Base-by-base conservation (phyloP, 2,329 filamentous ascomycete genomes). In the Penicillium sp. region DNA sequence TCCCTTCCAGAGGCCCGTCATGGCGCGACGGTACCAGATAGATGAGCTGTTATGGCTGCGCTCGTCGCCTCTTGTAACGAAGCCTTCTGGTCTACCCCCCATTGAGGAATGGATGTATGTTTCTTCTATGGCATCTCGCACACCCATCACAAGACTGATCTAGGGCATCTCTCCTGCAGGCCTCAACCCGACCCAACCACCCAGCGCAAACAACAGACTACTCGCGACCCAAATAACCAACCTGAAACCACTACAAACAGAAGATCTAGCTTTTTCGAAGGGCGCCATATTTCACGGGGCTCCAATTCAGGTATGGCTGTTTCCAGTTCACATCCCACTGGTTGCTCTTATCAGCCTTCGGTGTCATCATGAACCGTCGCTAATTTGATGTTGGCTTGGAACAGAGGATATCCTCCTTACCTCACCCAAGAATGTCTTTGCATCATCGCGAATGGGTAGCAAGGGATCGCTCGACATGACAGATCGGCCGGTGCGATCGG, bases 31-130 rank as follows among this genome's bases (percentile, higher is more conserved):
- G 75, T 96, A 96, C 69, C 79, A 86, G 52, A 77, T 80, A 69
- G 87, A 90, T 55, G 79, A 86, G 70, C 77, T 97, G 59, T 75
- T 89, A 61, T 77, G 78, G 67, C 75, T 97, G 62, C 81, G 85
- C 70, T 77, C 85, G 50, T 96, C 91, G 55, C 89, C 89, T 56
- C 76, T 95, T 68, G 89, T 89, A 63, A 74, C 79, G 59, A 94
- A 87, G 70, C 91, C 91, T 38, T 75, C 84, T 54, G 80, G 78
- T 54, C 78, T 96, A 37, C 90, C 89, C 55, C 86, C 89, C 22
- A 80, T 85, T 54, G 89, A 95, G 73, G 88, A 95, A 75, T 97
- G 90, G 90, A 95, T 96, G 89, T 95, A 76, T 65, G 80, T 52
- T 23, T 47, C 55, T 44, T 51, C 32, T 20, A 11, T 31, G 27